Base-by-base conservation (phyloP, 2,329 filamentous ascomycete species). In the Cordyceps pruinosa region DNA sequence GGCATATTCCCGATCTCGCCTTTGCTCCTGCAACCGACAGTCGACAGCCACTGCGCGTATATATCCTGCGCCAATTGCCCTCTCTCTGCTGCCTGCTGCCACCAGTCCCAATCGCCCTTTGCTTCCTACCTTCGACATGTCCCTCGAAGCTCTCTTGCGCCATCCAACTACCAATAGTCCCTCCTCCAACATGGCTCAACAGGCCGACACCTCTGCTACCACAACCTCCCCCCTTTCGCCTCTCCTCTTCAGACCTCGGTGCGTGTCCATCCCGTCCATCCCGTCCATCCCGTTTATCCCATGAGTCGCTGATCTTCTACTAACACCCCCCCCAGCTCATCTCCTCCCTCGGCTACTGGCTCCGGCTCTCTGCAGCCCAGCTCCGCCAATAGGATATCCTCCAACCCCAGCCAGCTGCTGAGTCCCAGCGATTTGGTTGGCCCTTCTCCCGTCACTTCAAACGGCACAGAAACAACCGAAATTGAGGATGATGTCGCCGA, bases 371-470 rank as follows among this genome's bases (percentile, higher is more conserved):
- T 83, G 28, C 81, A 77, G 58, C 81, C 82, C 26, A 72, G 72
- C 61, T 79, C 79, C 30, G 74, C 75, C 51, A 71, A 77, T 59
- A 74, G 76, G 49, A 67, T 79, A 25, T 71, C 76, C 35, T 79
- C 80, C 41, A 77, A 73, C 65, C 72, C 75, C 32, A 77, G 87
- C 76, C 71, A 82, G 68, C 64, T 84, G 34, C 73, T 83, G 70
- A 80, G 84, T 72, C 79, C 87, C 60, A 86, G 80, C 67, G 85
- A 88, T 64, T 82, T 86, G 62, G 86, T 91, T 54, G 89, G 90
- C 41, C 89, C 89, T 10, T 93, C 89, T 19, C 89, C 90, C 8
- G 89, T 93, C 25, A 91, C 90, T 51, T 94, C 90, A 39, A 92
- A 89, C 68, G 88, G 89, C 59, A 94, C 90, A 25, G 88, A 87